Evolutionary conservation across 2,329 filamentous ascomycete genomes (phyloP).

Genomic region (Thelonectria blattea): DNA sequence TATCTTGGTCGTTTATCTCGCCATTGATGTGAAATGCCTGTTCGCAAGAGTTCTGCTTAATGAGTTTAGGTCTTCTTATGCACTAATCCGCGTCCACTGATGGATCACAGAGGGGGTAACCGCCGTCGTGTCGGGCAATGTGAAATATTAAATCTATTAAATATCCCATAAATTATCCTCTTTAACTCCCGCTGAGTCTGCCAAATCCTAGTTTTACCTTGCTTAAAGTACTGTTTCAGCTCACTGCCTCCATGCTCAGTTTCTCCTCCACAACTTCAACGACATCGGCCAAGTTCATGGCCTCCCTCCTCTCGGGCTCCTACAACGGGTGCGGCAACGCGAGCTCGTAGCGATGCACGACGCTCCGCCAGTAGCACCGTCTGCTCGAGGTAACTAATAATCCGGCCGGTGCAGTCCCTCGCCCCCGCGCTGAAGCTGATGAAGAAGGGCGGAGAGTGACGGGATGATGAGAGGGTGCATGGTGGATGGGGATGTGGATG

Average conservation of each 20-base stretch:
- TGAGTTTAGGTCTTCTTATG: too few relatives aligned
- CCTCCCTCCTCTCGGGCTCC: slow-evolving; percentile 29
- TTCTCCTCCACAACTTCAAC: slow-evolving; percentile 33
- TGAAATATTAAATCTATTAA: too few relatives aligned
- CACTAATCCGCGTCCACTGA: too few relatives aligned
- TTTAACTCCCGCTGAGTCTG: too few relatives aligned
- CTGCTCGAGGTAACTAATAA: slow-evolving; percentile 53
- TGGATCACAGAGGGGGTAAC: too few relatives aligned
- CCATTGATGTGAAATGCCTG: too few relatives aligned
- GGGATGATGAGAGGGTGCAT: slow-evolving; percentile 23
- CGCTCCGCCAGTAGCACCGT: slow-evolving; percentile 49
- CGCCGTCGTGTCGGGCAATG: too few relatives aligned
- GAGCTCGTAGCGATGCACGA: slow-evolving; percentile 52
- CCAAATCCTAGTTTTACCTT: too few relatives aligned
- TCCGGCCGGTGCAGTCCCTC: slow-evolving; percentile 50
- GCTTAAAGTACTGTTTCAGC: not conserved
- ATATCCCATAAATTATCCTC: too few relatives aligned
- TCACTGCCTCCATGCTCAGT: not conserved
- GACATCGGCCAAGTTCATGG: slow-evolving; percentile 35
- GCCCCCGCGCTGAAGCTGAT: slow-evolving; percentile 50
- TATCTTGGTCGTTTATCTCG: too few relatives aligned
- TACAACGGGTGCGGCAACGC: slow-evolving; percentile 29
- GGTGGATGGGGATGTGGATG: too few relatives aligned
- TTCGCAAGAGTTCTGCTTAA: too few relatives aligned
- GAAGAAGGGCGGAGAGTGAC: slow-evolving; percentile 48